Evolutionary conservation across 2,329 filamentous ascomycete species (phyloP), one percentile per base, ranked within the genome.

Genomic region (Aspergillus viridinutans): DNA sequence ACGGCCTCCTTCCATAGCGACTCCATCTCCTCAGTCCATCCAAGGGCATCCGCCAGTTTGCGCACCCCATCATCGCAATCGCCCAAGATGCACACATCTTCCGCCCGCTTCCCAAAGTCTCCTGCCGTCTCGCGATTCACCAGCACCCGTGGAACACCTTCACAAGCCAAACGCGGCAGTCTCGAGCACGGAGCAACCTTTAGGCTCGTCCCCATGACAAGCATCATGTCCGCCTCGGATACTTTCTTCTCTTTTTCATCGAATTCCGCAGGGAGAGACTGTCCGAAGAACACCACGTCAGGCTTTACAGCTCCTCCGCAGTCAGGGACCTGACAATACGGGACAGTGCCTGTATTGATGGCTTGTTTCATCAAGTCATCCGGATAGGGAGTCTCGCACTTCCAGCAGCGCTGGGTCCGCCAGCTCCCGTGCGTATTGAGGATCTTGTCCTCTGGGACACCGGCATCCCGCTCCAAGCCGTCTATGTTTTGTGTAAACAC

Each of bases 401-500:
- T 89, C 61, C 93, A 89, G 72, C 92, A 96, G 60, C 86, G 83
- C 74, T 96, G 90, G 1, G 81, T 83, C 42, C 90, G 90, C 72
- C 96, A 96, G 69, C 88, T 93, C 42, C 92, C 92, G 72, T 96
- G 92, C 0, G 90, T 90, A 74, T 94, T 90, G 17, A 96, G 80
- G 43, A 96, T 89, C 68, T 83, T 85, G 1, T 90, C 84, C 0
- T 75, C 77, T 0, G 90, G 87, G 0, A 96, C 86, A 20, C 92
- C 92, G 9, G 90, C 91, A 59, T 82, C 81, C n/a, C 89, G 82
- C 74, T 96, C 92, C 5, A 96, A 80, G 61, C 89, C 92, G 74
- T 96, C 92, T 64, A 96, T 95, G 69, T 96, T 96, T 69, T 96
- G 92, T 0, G 91, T 96, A 70, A 96, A 96, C 51, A 92, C 81